phyloP scores from a whole-genome alignment of 805 yeast species.

The Suhomyces pyralidae region DNA sequence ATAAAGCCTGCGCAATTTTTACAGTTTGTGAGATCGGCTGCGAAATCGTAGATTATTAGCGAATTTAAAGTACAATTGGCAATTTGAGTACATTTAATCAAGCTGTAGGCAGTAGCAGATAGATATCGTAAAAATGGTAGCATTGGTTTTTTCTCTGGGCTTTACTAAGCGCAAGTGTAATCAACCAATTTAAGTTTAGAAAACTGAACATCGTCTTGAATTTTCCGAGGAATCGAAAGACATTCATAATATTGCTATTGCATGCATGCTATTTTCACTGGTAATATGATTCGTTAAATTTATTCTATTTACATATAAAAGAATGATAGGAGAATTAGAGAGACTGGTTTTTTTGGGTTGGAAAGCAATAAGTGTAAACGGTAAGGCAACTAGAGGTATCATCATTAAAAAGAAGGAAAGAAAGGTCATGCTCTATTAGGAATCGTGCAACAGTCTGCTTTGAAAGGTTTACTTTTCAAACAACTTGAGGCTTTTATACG shows the following conservation, averaged over 20 bases:
- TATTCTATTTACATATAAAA: slow-evolving; percentile 4
- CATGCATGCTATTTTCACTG: neutral
- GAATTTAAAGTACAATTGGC: neutral
- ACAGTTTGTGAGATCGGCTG: neutral
- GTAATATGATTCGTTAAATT: neutral
- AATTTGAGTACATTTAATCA: neutral
- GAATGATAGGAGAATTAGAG: slow-evolving; percentile 2
- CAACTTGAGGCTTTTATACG: slow-evolving; percentile 24
- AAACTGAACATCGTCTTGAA: no score
- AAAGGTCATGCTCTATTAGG: neutral
- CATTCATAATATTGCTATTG: no score
- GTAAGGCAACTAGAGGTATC: neutral
- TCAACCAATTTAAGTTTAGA: no score
- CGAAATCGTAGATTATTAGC: neutral
- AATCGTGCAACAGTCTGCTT: neutral
- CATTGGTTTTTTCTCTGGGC: no score
- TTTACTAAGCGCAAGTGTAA: no score
- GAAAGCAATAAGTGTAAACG: neutral
- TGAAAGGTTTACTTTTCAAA: slow-evolving; percentile 14
- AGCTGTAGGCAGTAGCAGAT: neutral
- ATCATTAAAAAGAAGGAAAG: neutral
- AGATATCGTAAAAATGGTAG: no score
- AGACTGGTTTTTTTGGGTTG: neutral
- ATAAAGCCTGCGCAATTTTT: neutral
- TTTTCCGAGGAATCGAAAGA: no score